Evolutionary conservation across 1,284 basidiomycete genomes (phyloP).

Genomic region (Meira miltonrushii): DNA sequence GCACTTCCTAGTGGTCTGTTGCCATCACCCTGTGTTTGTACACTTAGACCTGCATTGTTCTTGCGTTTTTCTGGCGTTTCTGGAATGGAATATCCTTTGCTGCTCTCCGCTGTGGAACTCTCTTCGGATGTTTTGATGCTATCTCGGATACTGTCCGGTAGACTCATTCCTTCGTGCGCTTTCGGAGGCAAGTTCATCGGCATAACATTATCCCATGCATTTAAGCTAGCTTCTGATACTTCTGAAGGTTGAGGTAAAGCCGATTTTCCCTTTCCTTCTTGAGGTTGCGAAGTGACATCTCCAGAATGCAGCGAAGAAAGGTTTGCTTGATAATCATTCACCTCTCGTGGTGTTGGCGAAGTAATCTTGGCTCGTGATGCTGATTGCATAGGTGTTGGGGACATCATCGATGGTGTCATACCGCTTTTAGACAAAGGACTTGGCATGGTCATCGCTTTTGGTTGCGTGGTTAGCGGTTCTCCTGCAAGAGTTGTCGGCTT

Average conservation of each 20-base stretch:
- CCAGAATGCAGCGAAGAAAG: background rate
- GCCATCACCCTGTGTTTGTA: no score
- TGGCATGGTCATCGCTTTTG: slow-evolving; percentile 12
- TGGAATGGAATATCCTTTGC: no score
- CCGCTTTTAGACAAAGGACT: background rate
- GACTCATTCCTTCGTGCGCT: slow-evolving; percentile 7
- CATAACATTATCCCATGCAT: background rate
- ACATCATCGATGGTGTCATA: no score
- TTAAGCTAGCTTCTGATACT: background rate
- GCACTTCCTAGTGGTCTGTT: no score
- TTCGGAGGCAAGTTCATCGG: background rate
- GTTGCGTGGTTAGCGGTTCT: slow-evolving; percentile 8
- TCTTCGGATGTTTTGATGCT: background rate
- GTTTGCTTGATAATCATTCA: background rate
- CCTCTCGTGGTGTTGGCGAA: background rate
- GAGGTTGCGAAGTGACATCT: background rate
- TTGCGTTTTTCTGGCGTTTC: no score
- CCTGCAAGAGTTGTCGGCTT: background rate
- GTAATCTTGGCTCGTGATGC: background rate
- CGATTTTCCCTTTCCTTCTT: background rate
- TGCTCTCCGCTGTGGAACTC: no score
- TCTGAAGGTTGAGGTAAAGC: background rate
- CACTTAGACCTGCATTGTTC: no score
- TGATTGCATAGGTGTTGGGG: no score
- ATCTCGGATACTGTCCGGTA: slow-evolving; percentile 3